Conservation (phyloP, 2,329 filamentous ascomycete genomes). For the Chalaropsis ovoidea region DNA sequence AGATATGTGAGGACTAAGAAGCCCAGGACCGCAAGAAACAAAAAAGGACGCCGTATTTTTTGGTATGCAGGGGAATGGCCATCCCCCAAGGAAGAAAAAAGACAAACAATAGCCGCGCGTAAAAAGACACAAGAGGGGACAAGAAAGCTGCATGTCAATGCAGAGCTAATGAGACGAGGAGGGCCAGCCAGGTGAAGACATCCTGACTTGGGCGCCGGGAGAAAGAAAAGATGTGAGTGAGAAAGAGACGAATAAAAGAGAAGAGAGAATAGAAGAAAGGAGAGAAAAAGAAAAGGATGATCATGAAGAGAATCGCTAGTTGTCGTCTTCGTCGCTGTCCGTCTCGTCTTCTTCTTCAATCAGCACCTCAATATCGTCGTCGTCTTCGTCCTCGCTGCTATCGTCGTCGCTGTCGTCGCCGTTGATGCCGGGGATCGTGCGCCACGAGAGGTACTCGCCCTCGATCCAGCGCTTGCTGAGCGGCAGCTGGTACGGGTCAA, state of each 20-base stretch:
- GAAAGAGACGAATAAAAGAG: constrained; percentile 4
- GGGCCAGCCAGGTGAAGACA: background rate
- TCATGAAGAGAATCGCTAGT: constrained; percentile 30
- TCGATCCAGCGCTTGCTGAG: constrained; percentile 81
- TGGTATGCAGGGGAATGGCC: background rate
- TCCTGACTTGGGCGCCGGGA: background rate
- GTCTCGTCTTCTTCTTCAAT: constrained; percentile 42
- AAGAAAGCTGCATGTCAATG: background rate
- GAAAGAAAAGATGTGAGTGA: constrained; percentile 17
- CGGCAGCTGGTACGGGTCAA: constrained; percentile 89
- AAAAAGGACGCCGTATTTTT: constrained; percentile 9
- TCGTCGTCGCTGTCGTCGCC: constrained; percentile 47
- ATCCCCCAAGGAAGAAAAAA: background rate
- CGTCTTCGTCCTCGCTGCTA: constrained; percentile 41
- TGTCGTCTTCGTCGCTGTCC: constrained; percentile 39
- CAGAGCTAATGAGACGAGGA: background rate
- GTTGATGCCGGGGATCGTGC: constrained; percentile 59
- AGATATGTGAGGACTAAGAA: background rate
- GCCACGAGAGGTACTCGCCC: constrained; percentile 73
- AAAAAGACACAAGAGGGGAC: constrained; percentile 9
- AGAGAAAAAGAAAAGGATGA: background rate
- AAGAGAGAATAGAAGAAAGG: background rate
- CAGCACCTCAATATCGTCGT: constrained; percentile 36
- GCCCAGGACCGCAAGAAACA: background rate
- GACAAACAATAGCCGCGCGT: background rate